A percentile compares a stretch with the other conserved stretches of the same genome.
Evolutionary conservation across 495 filamentous ascomycete species (phyloP).

Genomic region (Cudoniella acicularis): DNA sequence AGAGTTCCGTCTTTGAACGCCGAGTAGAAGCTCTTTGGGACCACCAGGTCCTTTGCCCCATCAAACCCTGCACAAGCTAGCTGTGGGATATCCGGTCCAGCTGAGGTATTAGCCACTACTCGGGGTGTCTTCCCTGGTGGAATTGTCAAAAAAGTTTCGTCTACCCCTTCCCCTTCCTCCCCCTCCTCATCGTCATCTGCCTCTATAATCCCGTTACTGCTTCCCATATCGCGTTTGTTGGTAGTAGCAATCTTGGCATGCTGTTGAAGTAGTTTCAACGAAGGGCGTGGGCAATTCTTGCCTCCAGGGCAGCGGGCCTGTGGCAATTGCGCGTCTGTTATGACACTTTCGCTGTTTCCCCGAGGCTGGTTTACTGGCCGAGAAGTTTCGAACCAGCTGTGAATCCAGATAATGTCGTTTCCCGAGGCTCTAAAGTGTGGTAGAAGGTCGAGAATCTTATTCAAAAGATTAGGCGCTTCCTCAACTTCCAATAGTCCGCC

Average conservation of each 20-base stretch:
- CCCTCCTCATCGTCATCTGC: conserved; percentile 22
- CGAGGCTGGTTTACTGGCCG: conserved; percentile 16
- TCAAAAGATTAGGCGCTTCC: conserved; percentile 62
- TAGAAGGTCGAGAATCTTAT: conserved; percentile 61
- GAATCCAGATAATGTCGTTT: conserved; percentile 74
- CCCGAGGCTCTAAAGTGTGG: conserved; percentile 64
- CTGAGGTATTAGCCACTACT: conserved; percentile 57
- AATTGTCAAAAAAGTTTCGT: conserved; percentile 62
- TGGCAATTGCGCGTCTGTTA: conserved; percentile 29
- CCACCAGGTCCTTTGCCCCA: conserved; percentile 56
- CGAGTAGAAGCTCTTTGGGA: conserved; percentile 84
- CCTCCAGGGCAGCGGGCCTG: background rate
- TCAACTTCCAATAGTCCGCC: conserved; percentile 65
- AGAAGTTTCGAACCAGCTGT: conserved; percentile 61
- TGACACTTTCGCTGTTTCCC: conserved; percentile 37
- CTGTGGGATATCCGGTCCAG: conserved; percentile 65
- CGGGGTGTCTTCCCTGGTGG: conserved; percentile 38
- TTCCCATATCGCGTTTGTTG: conserved; percentile 4
- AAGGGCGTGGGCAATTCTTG: background rate
- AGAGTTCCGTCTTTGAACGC: conserved; percentile 74
- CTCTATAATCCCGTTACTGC: conserved; percentile 9
- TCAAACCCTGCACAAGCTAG: conserved; percentile 53
- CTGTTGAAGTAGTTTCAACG: conserved; percentile 5
- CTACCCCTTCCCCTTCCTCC: conserved; percentile 21
- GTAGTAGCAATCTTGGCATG: conserved; percentile 6